phyloP scores from a whole-genome alignment of 768 basidiomycete genomes.

The Podaxis sp. region DNA sequence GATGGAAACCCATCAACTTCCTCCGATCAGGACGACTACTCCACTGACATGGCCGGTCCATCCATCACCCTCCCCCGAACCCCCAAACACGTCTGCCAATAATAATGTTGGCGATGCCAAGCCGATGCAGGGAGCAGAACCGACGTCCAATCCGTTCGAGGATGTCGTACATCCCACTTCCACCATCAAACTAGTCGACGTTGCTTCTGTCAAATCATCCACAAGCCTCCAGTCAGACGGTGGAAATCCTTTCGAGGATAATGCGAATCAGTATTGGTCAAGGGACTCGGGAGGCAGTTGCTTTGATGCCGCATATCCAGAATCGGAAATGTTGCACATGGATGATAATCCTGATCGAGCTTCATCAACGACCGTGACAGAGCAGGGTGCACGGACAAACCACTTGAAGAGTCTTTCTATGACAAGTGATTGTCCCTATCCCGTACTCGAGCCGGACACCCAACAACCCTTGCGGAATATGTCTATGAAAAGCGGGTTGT shows the following conservation, averaged over 20 bases:
- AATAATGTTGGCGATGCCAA: neutral
- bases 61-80: neutral
- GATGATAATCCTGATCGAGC: neutral
- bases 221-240: neutral
- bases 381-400: neutral
- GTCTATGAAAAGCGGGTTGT: constrained; percentile 5
- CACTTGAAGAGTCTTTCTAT: neutral
- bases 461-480: neutral
- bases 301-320: constrained; percentile 5
- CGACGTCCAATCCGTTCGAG: neutral
- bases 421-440: constrained; percentile 8
- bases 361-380: neutral
- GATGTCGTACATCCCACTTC: neutral
- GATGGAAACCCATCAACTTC: neutral
- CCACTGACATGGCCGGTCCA: neutral
- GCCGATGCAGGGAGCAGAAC: neutral
- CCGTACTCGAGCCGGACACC: constrained; percentile 6
- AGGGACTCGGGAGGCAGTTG: neutral
- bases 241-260: constrained; percentile 8
- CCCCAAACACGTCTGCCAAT: neutral
- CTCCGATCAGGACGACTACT: neutral
- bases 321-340: neutral
- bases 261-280: neutral
- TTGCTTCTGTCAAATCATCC: neutral
- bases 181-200: neutral